Evolutionary conservation across 2,329 filamentous ascomycete genomes (phyloP).

Genomic region (Arthroderma sp.): DNA sequence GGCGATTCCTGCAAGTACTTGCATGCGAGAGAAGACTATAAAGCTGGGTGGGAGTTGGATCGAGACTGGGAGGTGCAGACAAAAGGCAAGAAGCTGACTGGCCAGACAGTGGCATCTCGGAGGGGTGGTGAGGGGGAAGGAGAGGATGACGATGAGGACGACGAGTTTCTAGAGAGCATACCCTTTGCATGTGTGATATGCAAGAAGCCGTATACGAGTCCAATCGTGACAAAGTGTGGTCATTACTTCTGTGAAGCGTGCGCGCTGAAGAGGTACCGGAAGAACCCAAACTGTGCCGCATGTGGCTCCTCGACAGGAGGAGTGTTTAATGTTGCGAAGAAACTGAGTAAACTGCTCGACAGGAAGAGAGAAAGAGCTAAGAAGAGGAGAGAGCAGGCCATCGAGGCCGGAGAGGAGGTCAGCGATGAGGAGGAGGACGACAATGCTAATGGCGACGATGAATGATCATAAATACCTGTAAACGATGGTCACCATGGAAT

Average conservation of each 20-base stretch:
- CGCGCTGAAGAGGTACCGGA: slow-evolving; percentile 73
- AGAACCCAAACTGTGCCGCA: slow-evolving; percentile 73
- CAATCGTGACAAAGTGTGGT: slow-evolving; percentile 77
- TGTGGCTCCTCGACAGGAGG: slow-evolving; percentile 78
- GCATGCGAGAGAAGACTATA: slow-evolving; percentile 53
- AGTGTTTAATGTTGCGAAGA: slow-evolving; percentile 80
- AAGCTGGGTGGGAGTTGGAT: slow-evolving; percentile 92
- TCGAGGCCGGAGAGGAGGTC: slow-evolving; percentile 42
- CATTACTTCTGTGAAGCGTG: slow-evolving; percentile 95
- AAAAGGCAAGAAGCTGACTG: slow-evolving; percentile 38
- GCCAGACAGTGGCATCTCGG: slow-evolving; percentile 39
- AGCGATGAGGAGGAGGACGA: slow-evolving; percentile 39
- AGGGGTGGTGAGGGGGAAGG: slow-evolving; percentile 32
- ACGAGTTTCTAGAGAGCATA: slow-evolving; percentile 65
- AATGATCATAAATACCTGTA: too few relatives aligned
- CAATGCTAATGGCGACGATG: slow-evolving; percentile 9
- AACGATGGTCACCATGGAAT: too few relatives aligned
- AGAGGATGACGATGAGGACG: slow-evolving; percentile 48
- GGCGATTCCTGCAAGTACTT: slow-evolving; percentile 67
- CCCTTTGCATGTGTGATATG: slow-evolving; percentile 87
- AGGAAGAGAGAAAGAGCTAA: slow-evolving; percentile 49
- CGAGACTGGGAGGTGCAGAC: slow-evolving; percentile 81
- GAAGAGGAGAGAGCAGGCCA: slow-evolving; percentile 42
- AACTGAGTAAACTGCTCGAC: slow-evolving; percentile 66
- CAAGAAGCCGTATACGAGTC: slow-evolving; percentile 61